A percentile compares a stretch with the other conserved stretches of the same genome.
Conservation (phyloP, 2,329 filamentous ascomycete species). For the Onygenales sp. region DNA sequence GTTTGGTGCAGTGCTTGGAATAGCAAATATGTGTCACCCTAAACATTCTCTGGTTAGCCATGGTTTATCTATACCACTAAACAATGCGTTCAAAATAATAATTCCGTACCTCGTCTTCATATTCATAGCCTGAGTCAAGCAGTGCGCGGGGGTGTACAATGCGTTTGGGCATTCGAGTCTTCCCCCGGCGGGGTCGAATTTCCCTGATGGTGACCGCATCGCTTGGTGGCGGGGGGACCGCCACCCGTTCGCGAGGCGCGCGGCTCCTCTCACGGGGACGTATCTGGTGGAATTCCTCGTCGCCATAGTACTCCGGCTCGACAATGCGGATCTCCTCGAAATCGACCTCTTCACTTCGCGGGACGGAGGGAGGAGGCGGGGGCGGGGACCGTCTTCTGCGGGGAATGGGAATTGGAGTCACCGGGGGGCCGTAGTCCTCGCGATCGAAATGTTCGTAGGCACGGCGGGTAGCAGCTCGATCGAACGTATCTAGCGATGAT, state of each 20-base stretch:
- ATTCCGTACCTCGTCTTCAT: slow-evolving; percentile 64
- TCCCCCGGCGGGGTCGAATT: slow-evolving; percentile 58
- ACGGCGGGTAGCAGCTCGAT: slow-evolving; percentile 57
- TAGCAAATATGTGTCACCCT: slow-evolving; percentile 75
- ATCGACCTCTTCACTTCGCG: slow-evolving; percentile 47
- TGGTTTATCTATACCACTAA: neutral
- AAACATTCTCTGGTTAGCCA: slow-evolving; percentile 23
- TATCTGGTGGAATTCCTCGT: slow-evolving; percentile 61
- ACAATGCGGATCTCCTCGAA: slow-evolving; percentile 58
- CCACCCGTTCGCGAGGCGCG: slow-evolving; percentile 12
- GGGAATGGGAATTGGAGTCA: slow-evolving; percentile 54
- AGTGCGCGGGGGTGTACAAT: slow-evolving; percentile 73
- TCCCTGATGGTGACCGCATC: neutral
- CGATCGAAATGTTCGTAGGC: slow-evolving; percentile 33
- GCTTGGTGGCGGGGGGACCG: neutral
- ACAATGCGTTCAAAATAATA: neutral
- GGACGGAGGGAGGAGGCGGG: slow-evolving; percentile 25
- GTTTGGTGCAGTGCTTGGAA: slow-evolving; percentile 77
- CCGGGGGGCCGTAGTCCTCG: slow-evolving; percentile 30
- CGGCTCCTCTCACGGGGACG: slow-evolving; percentile 43
- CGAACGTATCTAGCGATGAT: slow-evolving; percentile 83
- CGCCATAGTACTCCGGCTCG: slow-evolving; percentile 59
- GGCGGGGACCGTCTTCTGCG: slow-evolving; percentile 47
- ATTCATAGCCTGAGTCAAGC: slow-evolving; percentile 77
- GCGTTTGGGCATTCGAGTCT: slow-evolving; percentile 75